Evolutionary conservation across 2,329 filamentous ascomycete species (phyloP), one percentile per base, ranked within the genome.

Genomic region (Penicillium decumbens): DNA sequence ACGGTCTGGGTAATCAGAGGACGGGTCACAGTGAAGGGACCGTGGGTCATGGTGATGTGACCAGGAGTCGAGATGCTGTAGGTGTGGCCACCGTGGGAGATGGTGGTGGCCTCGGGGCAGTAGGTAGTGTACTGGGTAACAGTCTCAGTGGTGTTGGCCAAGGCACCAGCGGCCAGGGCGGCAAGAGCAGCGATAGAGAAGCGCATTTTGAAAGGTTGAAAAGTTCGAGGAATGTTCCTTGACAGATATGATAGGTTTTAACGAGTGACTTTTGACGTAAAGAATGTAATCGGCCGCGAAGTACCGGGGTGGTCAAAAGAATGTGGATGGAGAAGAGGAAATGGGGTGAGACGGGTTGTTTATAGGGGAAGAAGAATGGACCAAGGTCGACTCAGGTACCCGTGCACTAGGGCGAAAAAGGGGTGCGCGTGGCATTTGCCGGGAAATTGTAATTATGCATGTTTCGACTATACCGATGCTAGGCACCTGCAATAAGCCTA

Each of bases 41-140:
- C 86, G 78, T 85, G 76, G 63, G 81, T 81, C 77, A 87, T 80
- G 75, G 84, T 87, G 71, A 87, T 72, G 69, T 82, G 84, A 69
- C 82, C 84, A 67, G 84, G 72, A 74, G 79, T 75, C 58, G 83
- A 83, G 72, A 89, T 76, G 62, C 80, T 85, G 79, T 86, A 87
- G 73, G 84, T 87, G 69, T 79, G 76, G 72, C 72, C 75, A 67
- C 78, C 80, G 74, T 85, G 77, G 65, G 79, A 80, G 71, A 88
- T 72, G 62, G 75, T 71, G 62, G 85, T 88, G 58, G 85, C 70
- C 59, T 66, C 76, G 20, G 86, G 84, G 82, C 87, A 89, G 81
- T 78, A 88, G 67, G 85, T 89, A 73, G 80, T 83, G 76, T 81
- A 81, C 50, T 75, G 72, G 50, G 81, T 83, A 57, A 88, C 80